Evolutionary conservation across 495 filamentous ascomycete genomes (phyloP), one percentile per base, ranked within the genome.

Genomic region (Xanthoparmelia taractica): DNA sequence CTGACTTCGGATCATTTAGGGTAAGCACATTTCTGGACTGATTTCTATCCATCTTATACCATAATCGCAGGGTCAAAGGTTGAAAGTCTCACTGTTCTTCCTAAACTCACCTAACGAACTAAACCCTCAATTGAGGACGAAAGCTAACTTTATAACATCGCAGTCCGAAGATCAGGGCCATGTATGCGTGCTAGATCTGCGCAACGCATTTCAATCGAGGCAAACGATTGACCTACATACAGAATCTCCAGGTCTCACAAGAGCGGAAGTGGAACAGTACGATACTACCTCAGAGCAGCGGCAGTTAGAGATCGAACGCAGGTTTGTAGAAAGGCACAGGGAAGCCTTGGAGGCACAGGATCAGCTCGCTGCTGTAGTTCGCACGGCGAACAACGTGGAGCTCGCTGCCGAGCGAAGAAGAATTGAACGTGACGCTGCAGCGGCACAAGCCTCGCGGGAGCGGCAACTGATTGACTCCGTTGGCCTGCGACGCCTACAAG

Each of bases 141-240:
- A 52, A 29, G 48, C 48, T 52, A 8, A 52, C 5, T 3, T 25
- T 31, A 18, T 8, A 18, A 2, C 29, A 29, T 29, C n/a, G 17
- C 48, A 52, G 48, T 84, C 91, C 27, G 94, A 98, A 75, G 87
- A 96, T 65, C 87, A 86, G 64, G 92, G 90, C 12, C 82, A 88
- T 66, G 82, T 93, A 40, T 92, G 91, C 15, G 78, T 97, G 54
- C 88, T 88, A 4, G 94, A 98, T 76, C 76, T 92, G 29, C 87
- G 94, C 29, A 85, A 84, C 63, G 84, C 85, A 27, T 91, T 96
- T 65, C 74, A 79, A 29, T 85, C 85, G 34, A 84, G 89, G 38
- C 94, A 98, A 71, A 82, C 89, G 33, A 72, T 96, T 12, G 68
- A 81, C 2, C 71, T 95, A 41, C 82, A 88, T 65, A 74, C 76